Percentiles rank a stretch among this genome's conserved stretches.
These are phyloP conservation scores for Phytophthora fragariae DNA, from an alignment of 352 stramenopile genomes.

Conservation along the genomic window DNA sequence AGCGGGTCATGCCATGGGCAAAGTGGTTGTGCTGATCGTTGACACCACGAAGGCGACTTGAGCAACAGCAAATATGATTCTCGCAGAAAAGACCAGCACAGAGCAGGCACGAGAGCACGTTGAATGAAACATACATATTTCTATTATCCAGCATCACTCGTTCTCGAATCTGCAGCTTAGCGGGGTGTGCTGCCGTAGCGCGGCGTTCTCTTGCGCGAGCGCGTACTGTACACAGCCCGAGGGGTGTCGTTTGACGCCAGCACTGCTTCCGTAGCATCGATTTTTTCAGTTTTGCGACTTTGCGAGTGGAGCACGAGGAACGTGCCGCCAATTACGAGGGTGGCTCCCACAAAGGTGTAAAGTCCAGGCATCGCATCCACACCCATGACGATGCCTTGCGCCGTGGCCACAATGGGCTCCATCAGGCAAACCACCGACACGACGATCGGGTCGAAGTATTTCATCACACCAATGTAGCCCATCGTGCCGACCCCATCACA, in stretches of 20 bases:
- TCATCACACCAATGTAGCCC: conserved; percentile 93
- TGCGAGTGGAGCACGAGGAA: conserved; percentile 81
- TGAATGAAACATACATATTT: conserved; percentile 13
- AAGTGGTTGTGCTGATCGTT: conserved; percentile 73
- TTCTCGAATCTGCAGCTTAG: conserved; percentile 5
- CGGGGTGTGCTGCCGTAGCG: conserved; percentile 57
- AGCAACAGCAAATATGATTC: not conserved
- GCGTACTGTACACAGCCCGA: conserved; percentile 67
- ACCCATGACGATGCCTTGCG: conserved; percentile 75
- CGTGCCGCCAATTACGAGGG: conserved; percentile 83
- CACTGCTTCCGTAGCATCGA: conserved; percentile 83
- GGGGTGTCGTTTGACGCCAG: conserved; percentile 64
- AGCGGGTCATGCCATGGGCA: conserved; percentile 61
- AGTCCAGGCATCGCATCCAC: conserved; percentile 78
- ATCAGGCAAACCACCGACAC: conserved; percentile 89
- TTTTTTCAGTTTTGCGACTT: conserved; percentile 78
- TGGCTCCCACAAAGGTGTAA: conserved; percentile 75
- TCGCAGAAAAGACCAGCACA: not conserved
- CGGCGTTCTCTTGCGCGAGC: conserved; percentile 54
- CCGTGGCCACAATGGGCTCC: conserved; percentile 87
- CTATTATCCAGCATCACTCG: conserved; percentile 16
- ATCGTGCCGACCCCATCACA: conserved; percentile 91
- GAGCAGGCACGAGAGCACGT: not conserved
- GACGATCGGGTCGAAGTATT: conserved; percentile 94
- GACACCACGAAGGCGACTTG: conserved; percentile 27